phyloP scores from a whole-genome alignment of 2,329 filamentous ascomycete genomes.

The Coniosporium tulheliwenetii region DNA sequence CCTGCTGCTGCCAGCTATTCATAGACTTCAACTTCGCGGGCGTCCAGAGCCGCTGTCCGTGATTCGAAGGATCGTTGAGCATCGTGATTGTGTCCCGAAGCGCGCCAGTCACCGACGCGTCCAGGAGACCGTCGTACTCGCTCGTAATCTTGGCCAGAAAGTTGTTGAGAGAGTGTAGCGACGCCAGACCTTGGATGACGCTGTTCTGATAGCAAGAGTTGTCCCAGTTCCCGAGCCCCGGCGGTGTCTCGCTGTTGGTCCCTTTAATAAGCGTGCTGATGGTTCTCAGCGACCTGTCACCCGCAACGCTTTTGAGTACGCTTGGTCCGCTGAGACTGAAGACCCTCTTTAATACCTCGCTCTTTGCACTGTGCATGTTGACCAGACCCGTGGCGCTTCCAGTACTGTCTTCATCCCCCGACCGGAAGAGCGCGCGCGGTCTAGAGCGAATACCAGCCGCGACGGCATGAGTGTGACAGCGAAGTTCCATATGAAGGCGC shows the following conservation, averaged over 20 bases:
- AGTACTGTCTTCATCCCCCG: constrained; percentile 2
- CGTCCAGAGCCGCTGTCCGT: constrained; percentile 68
- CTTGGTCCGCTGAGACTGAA: constrained; percentile 22
- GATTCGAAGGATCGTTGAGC: constrained; percentile 53
- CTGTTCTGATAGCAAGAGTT: constrained; percentile 98
- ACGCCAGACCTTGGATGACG: constrained; percentile 56
- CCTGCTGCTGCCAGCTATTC: constrained; percentile 91
- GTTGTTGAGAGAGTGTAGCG: constrained; percentile 51
- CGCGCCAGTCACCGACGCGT: constrained; percentile 29
- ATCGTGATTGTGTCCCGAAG: constrained; percentile 53
- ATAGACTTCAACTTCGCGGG: constrained; percentile 72
- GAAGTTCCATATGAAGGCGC: constrained; percentile 43
- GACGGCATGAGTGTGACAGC: constrained; percentile 43
- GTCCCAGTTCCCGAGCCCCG: constrained; percentile 76
- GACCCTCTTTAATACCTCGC: constrained; percentile 17
- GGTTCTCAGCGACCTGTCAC: constrained; percentile 17
- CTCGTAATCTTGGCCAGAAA: constrained; percentile 37
- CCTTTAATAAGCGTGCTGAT: constrained; percentile 9
- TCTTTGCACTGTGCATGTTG: constrained; percentile 18
- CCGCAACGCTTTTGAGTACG: constrained; percentile 20
- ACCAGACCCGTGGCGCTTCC: constrained; percentile 2
- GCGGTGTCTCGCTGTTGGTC: constrained; percentile 16
- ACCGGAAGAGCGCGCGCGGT: constrained; percentile 12
- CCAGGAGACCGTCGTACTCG: constrained; percentile 17
- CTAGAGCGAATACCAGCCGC: constrained; percentile 39